Conservation (phyloP, 495 filamentous ascomycete genomes). For the Talaromyces ruber region DNA sequence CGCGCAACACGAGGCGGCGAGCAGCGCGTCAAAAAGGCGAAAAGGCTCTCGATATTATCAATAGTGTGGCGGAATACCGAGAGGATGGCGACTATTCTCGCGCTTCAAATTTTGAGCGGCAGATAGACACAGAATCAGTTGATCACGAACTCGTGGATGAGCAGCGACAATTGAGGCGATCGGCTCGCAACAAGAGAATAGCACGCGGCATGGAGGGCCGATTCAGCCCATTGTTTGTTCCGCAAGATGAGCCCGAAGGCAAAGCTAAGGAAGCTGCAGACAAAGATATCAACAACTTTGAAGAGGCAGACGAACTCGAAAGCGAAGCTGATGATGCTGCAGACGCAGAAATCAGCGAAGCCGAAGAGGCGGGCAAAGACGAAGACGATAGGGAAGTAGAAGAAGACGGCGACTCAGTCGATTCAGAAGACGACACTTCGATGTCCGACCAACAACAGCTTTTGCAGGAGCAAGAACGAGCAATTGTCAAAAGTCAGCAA, state of each 20-base stretch:
- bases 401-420: background rate
- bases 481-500: background rate
- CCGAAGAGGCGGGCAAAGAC: constrained; percentile 1
- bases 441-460: background rate
- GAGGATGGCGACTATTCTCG: background rate
- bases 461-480: background rate
- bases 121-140: background rate
- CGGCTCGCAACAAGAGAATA: background rate
- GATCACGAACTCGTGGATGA: background rate
- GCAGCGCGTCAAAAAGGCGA: background rate
- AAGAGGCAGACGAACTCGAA: constrained; percentile 5
- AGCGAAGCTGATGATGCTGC: constrained; percentile 4
- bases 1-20: background rate
- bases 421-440: background rate
- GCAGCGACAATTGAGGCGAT: background rate
- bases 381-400: constrained; percentile 7
- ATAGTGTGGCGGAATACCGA: background rate
- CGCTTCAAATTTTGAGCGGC: background rate
- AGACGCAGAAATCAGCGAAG: background rate
- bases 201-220: no score
- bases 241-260: no score
- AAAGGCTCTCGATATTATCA: background rate
- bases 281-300: background rate
- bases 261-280: constrained; percentile 4
- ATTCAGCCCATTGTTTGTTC: background rate